Evolutionary conservation across 129 eudicot genomes (phyloP).

Genomic region (Lactuca saligna): DNA sequence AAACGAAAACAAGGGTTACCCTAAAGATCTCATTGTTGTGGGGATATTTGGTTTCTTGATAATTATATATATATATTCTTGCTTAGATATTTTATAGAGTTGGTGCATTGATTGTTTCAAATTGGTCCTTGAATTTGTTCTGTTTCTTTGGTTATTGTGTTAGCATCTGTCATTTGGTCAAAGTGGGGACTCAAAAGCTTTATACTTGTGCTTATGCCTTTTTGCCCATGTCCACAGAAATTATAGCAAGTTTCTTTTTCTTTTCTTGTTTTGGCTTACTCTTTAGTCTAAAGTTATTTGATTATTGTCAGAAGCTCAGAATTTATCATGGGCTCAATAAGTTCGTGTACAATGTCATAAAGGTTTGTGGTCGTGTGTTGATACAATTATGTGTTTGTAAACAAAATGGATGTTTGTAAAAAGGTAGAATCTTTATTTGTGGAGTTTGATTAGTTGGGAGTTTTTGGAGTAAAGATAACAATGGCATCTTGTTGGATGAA

Average conservation of each 20-base stretch:
- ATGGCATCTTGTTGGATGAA: background rate
- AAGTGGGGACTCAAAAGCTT: slow-evolving; percentile 1
- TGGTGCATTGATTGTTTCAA: background rate
- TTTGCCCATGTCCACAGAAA: background rate
- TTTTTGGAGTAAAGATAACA: background rate
- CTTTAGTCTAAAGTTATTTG: background rate
- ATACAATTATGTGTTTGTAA: no score
- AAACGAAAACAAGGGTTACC: background rate
- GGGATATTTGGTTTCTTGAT: background rate
- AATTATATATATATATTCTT: background rate
- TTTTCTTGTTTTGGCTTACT: background rate
- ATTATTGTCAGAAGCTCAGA: slow-evolving; percentile 5
- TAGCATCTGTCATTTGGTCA: slow-evolving; percentile 17
- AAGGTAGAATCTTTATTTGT: background rate
- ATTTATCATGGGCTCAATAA: background rate
- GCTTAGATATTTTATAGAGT: background rate
- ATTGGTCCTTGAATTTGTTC: background rate
- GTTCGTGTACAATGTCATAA: background rate
- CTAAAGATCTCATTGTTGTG: background rate
- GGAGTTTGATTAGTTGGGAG: background rate
- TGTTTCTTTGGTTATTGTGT: slow-evolving; percentile 19
- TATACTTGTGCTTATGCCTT: slow-evolving; percentile 2
- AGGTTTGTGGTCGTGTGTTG: no score
- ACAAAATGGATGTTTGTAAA: no score
- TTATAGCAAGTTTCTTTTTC: background rate